Evolutionary conservation across 2,329 filamentous ascomycete species (phyloP).

Genomic region (Penicillium occitanis): DNA sequence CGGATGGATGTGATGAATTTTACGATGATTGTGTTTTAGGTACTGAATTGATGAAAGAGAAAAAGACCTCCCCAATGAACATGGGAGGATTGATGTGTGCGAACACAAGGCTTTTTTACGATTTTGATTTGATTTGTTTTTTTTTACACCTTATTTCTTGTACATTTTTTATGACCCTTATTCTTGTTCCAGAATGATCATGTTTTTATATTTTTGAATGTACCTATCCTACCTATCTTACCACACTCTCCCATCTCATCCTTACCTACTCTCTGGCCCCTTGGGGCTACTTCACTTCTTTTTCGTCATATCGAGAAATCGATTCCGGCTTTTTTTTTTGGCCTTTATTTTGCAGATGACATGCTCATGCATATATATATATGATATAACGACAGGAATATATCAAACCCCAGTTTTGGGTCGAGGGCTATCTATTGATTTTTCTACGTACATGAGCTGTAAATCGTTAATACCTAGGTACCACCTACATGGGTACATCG

Average conservation of each 20-base stretch:
- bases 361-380: neutral
- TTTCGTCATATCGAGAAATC: neutral
- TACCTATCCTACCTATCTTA: constrained; percentile 3
- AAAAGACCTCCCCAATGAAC: neutral
- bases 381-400: neutral
- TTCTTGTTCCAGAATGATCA: neutral
- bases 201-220: constrained; percentile 4
- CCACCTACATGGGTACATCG: too few relatives aligned
- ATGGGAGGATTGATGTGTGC: constrained; percentile 1
- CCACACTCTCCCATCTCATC: neutral
- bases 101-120: neutral
- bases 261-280: neutral
- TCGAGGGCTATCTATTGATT: neutral
- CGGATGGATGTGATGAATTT: constrained; percentile 8
- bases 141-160: constrained; percentile 1
- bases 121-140: neutral
- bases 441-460: neutral
- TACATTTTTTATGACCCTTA: neutral
- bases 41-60: neutral
- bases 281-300: neutral
- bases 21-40: neutral
- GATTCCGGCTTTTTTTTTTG: neutral
- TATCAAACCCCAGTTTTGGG: neutral
- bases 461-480: neutral
- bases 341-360: neutral